Evolutionary conservation across 1,284 basidiomycete species (phyloP), one percentile per base, ranked within the genome.

Genomic region (Stereum hirsutum): DNA sequence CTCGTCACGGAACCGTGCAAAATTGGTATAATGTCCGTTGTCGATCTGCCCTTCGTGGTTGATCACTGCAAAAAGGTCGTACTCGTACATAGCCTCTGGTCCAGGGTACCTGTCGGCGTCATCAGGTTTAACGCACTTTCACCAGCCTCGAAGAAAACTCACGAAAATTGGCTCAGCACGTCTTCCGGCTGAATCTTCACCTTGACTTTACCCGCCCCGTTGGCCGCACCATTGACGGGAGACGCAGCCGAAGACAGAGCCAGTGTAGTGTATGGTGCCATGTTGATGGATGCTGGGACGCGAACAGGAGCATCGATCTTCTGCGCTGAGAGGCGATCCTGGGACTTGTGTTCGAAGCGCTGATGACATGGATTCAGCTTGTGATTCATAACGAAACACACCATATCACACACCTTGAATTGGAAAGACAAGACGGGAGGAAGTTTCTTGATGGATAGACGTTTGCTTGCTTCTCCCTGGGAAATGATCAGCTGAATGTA

Each of bases 31-130:
- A 58, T 97, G 94, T 0, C 94, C 94, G 47, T 92, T 96, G 61
- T 94, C 86, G 55, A 98, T 81, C 59, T 89, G 85, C 7, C 94
- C 94, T 58, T 96, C 90, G 61, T 97, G 94, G 49, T 92, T 93
- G 47, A 97, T 85, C 26, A 97, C 91, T 6, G 90, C 87, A 55
- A 95, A 93, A 2, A 97, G 74, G 56, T 96, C 89, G 59, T 96
- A 97, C 43, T 89, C 81, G 61, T 90, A 97, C 62, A 91, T 72
- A 11, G 73, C 70, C 30, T 75, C 68, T 1, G 85, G 81, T 1
- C 82, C 79, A 5, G 70, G 66, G 47, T 68, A 64, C 36, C 51
- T 62, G 49, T 41, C 28, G 43, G 44, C 21, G 20, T 14, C 15
- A 37, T n/a, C n/a, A n/a, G n/a, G n/a, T n/a, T n/a, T n/a, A n/a